Base-by-base conservation (phyloP, 768 basidiomycete genomes). In the Termitomyces titanicus region DNA sequence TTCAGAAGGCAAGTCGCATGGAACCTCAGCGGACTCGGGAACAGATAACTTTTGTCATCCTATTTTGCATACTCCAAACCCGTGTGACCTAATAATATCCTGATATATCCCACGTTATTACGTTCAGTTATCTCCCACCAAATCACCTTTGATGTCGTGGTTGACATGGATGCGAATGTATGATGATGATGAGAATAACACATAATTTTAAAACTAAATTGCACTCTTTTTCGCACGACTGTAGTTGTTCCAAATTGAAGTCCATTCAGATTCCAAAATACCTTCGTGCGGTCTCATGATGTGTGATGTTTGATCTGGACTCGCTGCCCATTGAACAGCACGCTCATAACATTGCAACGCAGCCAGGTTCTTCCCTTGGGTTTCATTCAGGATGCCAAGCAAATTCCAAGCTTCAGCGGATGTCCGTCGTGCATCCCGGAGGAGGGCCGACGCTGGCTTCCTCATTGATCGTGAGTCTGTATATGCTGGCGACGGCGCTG, bases 401-500 rank as follows among this genome's bases (percentile, higher is more conserved):
- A 91, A 70, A 63, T 82, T 86, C 87, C 88, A 91, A 5, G 88
- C 82, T 67, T 89, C 85, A 0, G 85, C 84, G 15, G 88, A 84
- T 25, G 86, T 82, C 43, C 86, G 74, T 15, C 85, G 79, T 17
- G 89, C 79, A 64, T 91, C 87, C 27, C 85, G 82, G 51, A 91
- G 75, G 15, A 91, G 70, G 49, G 73, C 74, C 42, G 63, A 68
- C 25, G 89, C 86, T 7, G 82, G 79, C 51, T 73, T 77, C 52
- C 69, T 74, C 75, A 89, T 79, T 39, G 74, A 72, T 44, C 61
- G 68, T 6, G 83, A 84, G 52, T 75, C 72, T 2, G 65, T 57
- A 66, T 80, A 88, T 20, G 61, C 65, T 2, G 75, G 57, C 20
- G 79, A 66, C 38, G 85, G 72, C 9, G 74, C 68, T 15, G 57